phyloP scores from a whole-genome alignment of 208 protist genomes.

The Phytomonas francai region DNA sequence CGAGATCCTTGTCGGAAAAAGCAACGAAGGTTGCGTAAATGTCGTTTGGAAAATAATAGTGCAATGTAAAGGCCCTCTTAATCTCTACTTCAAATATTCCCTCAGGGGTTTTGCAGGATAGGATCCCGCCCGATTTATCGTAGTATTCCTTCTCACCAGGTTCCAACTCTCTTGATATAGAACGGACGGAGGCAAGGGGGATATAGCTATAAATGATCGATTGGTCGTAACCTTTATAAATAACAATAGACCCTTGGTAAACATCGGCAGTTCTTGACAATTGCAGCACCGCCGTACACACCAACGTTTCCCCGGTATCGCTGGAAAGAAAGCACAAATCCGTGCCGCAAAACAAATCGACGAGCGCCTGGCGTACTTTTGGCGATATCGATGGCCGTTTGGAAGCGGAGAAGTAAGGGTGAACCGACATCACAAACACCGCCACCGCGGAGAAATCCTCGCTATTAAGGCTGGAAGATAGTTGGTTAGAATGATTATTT shows the following conservation, averaged over 20 bases:
- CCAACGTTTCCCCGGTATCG: slow-evolving; percentile 19
- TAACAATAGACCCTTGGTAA: slow-evolving; percentile 40
- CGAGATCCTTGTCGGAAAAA: slow-evolving; percentile 23
- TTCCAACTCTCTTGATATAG: slow-evolving; percentile 26
- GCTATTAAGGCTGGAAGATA: slow-evolving; percentile 13
- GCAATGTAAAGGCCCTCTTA: slow-evolving; percentile 35
- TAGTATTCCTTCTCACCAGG: slow-evolving; percentile 20
- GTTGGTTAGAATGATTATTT: too few species aligned
- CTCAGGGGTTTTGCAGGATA: slow-evolving; percentile 15
- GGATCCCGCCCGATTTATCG: slow-evolving; percentile 15
- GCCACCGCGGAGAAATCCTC: slow-evolving; percentile 18
- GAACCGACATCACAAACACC: slow-evolving; percentile 44
- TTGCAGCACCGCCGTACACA: slow-evolving; percentile 29
- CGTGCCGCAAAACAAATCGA: slow-evolving; percentile 25
- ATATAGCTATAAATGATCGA: slow-evolving; percentile 41
- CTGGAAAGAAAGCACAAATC: slow-evolving; percentile 44
- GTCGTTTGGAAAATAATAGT: slow-evolving; percentile 33
- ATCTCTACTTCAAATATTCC: slow-evolving; percentile 16
- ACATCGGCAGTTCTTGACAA: slow-evolving; percentile 28
- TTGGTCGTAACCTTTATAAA: slow-evolving; percentile 27
- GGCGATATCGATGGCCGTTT: slow-evolving; percentile 23
- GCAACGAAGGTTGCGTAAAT: slow-evolving; percentile 55
- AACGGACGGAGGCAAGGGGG: slow-evolving; percentile 32
- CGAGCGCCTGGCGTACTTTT: slow-evolving; percentile 20
- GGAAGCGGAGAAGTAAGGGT: slow-evolving; percentile 23